Percentiles rank a stretch among this genome's conserved stretches.
Evolutionary conservation across 2,329 filamentous ascomycete species (phyloP).

Genomic region (Neonectria punicea): DNA sequence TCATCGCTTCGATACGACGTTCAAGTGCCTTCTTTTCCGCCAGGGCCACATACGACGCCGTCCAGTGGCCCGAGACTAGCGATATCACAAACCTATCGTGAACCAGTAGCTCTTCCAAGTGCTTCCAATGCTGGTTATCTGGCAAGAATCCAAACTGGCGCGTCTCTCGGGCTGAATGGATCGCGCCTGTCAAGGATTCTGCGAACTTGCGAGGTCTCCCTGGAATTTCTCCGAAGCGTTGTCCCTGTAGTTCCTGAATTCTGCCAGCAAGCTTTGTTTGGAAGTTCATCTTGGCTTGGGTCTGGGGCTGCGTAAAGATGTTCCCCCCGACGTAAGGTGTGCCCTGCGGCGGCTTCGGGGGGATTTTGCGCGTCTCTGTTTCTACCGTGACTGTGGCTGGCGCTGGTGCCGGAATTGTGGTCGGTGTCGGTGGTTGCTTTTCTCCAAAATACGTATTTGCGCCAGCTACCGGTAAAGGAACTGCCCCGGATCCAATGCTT

Average conservation of each 20-base stretch:
- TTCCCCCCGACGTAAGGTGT: constrained; percentile 25
- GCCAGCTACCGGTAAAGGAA: constrained; percentile 48
- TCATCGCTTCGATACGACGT: constrained; percentile 39
- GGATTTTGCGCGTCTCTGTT: not conserved
- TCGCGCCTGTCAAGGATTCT: constrained; percentile 35
- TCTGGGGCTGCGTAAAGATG: constrained; percentile 40
- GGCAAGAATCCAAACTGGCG: constrained; percentile 44
- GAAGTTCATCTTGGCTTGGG: constrained; percentile 42
- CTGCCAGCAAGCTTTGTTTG: constrained; percentile 26
- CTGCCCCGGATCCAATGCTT: constrained; percentile 16
- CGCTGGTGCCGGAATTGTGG: not conserved
- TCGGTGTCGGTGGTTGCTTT: not conserved
- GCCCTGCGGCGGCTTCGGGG: not conserved
- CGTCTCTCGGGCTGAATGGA: constrained; percentile 41
- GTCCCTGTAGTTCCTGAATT: constrained; percentile 28
- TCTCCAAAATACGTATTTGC: constrained; percentile 52
- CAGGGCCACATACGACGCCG: constrained; percentile 43
- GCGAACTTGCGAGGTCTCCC: constrained; percentile 21
- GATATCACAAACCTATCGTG: constrained; percentile 47
- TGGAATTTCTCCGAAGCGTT: constrained; percentile 5
- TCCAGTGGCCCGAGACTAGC: constrained; percentile 41
- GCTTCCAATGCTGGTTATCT: constrained; percentile 51
- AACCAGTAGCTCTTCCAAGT: constrained; percentile 40
- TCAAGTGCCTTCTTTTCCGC: constrained; percentile 42
- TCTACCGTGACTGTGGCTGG: not conserved